Evolutionary conservation across 2,329 filamentous ascomycete species (phyloP).

Genomic region (Fusarium sp.): DNA sequence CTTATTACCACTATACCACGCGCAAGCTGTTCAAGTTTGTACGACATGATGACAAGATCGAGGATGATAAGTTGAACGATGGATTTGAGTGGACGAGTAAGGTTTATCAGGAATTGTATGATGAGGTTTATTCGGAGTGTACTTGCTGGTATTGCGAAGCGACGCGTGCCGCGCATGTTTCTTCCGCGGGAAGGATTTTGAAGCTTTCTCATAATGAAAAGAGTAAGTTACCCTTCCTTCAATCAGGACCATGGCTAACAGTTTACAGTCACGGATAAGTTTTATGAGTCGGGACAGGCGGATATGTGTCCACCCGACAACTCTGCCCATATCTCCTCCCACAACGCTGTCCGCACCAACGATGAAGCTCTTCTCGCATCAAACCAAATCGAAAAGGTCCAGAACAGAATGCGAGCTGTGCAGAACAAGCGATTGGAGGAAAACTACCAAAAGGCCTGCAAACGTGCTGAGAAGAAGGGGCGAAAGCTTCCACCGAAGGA

Average conservation of each 20-base stretch:
- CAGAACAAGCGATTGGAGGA: slow-evolving; percentile 57
- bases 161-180: slow-evolving; percentile 58
- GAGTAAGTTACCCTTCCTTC: slow-evolving; percentile 37
- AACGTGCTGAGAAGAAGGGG: slow-evolving; percentile 63
- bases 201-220: slow-evolving; percentile 60
- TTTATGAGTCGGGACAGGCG: slow-evolving; percentile 62
- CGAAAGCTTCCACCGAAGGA: slow-evolving; percentile 60
- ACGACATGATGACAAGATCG: slow-evolving; percentile 87
- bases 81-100: slow-evolving; percentile 80
- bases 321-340: slow-evolving; percentile 77
- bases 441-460: slow-evolving; percentile 67
- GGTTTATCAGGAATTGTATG: slow-evolving; percentile 72
- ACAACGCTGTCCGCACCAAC: slow-evolving; percentile 68
- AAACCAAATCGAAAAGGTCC: slow-evolving; percentile 10
- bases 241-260: not conserved
- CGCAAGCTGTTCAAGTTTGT: slow-evolving; percentile 67
- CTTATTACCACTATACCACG: slow-evolving; percentile 71
- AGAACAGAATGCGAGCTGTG: slow-evolving; percentile 25
- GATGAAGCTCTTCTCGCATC: slow-evolving; percentile 13
- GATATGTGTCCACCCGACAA: slow-evolving; percentile 65
- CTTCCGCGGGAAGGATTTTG: slow-evolving; percentile 58
- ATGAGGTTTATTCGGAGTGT: slow-evolving; percentile 78
- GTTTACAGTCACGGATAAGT: slow-evolving; percentile 50
- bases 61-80: slow-evolving; percentile 71
- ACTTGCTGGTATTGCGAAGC: slow-evolving; percentile 88